Conservation (phyloP, 1,284 basidiomycete genomes). For the Irpex sp. region DNA sequence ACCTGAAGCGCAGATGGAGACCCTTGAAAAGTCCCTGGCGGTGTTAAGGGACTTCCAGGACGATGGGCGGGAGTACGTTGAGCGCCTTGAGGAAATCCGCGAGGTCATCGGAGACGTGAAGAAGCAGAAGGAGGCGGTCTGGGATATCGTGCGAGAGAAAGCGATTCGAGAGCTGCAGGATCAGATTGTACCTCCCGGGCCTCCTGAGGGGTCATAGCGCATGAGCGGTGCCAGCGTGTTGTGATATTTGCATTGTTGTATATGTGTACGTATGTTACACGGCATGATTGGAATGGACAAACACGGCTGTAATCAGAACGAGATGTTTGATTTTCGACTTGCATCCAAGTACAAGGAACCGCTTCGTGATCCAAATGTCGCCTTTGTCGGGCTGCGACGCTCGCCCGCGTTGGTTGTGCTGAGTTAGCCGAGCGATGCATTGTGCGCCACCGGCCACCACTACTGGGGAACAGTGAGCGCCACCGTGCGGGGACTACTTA, state of each 20-base stretch:
- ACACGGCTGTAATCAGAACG: not conserved
- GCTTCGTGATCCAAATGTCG: not conserved
- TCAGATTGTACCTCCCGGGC: not conserved
- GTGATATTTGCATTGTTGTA: not conserved
- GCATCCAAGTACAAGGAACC: not conserved
- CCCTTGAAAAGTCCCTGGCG: conserved; percentile 67
- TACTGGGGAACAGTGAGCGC: not conserved
- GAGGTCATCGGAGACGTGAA: conserved; percentile 70
- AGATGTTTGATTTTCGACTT: not conserved
- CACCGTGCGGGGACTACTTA: not conserved
- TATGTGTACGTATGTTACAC: not conserved
- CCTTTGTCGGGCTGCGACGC: not conserved
- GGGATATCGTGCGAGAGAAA: conserved; percentile 68
- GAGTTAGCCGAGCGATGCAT: not conserved
- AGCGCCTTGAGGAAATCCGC: conserved; percentile 74
- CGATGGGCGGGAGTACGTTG: conserved; percentile 77
- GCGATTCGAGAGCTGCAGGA: conserved; percentile 73
- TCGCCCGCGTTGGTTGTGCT: not conserved
- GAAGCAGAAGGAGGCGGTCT: conserved; percentile 65
- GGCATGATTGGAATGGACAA: not conserved
- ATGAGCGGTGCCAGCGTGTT: not conserved
- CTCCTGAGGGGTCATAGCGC: not conserved
- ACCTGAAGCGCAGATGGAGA: conserved; percentile 62
- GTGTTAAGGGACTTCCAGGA: conserved; percentile 74
- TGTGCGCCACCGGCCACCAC: not conserved